Conservation (phyloP, 2,329 filamentous ascomycete genomes). For the Plenodomus biglobosus region DNA sequence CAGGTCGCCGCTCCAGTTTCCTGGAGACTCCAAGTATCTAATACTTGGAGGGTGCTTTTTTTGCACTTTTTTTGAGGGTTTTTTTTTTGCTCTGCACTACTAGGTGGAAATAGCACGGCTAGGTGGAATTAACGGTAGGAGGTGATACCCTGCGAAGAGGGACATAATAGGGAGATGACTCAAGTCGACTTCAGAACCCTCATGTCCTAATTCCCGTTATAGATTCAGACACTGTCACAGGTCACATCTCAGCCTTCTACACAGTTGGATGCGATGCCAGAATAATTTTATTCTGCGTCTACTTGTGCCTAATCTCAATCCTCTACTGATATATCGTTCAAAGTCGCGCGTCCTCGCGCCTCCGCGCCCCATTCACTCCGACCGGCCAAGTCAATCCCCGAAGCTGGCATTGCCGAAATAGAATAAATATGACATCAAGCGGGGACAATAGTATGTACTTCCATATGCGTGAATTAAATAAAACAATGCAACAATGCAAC, state of each 20-base stretch:
- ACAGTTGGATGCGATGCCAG: slow-evolving; percentile 56
- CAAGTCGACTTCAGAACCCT: slow-evolving; percentile 56
- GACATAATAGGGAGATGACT: slow-evolving; percentile 40
- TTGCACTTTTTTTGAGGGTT: no score
- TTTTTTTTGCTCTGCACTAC: no score
- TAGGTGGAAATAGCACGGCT: background rate
- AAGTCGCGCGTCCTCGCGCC: slow-evolving; percentile 21
- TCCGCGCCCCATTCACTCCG: slow-evolving; percentile 22
- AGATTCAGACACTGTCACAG: slow-evolving; percentile 49
- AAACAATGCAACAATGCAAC: no score
- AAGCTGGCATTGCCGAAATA: slow-evolving; percentile 42
- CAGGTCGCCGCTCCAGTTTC: no score
- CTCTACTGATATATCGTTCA: slow-evolving; percentile 31
- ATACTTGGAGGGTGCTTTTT: no score
- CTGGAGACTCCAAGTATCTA: no score
- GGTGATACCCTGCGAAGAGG: no score
- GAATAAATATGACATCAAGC: slow-evolving; percentile 47
- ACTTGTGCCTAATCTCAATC: slow-evolving; percentile 46
- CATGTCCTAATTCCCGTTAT: slow-evolving; percentile 40
- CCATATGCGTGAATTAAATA: slow-evolving; percentile 57
- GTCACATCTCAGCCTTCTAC: slow-evolving; percentile 55
- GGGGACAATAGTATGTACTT: slow-evolving; percentile 52
- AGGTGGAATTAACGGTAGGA: slow-evolving; percentile 41
- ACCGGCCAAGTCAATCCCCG: slow-evolving; percentile 43
- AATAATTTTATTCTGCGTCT: slow-evolving; percentile 52